These are phyloP conservation scores for Colletotrichum sidae DNA, from an alignment of 2,329 filamentous ascomycete species.

Conservation along the genomic window DNA sequence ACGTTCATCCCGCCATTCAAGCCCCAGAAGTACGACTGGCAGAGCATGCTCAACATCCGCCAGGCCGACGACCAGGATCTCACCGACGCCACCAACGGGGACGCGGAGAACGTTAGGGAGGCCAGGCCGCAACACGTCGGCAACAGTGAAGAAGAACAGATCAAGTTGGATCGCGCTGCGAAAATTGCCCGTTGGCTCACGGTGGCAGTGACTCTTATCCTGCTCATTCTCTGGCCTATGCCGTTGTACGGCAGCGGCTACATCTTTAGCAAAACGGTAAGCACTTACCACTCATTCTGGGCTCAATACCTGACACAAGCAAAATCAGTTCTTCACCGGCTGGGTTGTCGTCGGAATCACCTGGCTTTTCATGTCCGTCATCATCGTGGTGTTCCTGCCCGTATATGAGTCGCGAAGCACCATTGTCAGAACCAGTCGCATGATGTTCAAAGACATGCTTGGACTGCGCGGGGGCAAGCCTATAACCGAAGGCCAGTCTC, in stretches of 20 bases:
- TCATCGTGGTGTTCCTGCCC: slow-evolving; percentile 37
- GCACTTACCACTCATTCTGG: accelerated
- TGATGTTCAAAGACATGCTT: slow-evolving; percentile 35
- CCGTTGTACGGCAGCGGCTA: slow-evolving; percentile 45
- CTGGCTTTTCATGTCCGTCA: slow-evolving; percentile 69
- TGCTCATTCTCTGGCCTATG: slow-evolving; percentile 46
- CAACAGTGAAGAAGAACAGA: slow-evolving; percentile 48
- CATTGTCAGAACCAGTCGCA: slow-evolving; percentile 24
- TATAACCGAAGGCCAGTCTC: slow-evolving; percentile 16
- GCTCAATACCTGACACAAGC: not conserved
- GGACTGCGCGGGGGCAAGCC: slow-evolving; percentile 11
- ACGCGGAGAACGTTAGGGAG: slow-evolving; percentile 72
- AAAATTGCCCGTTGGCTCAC: slow-evolving; percentile 61
- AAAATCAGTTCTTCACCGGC: slow-evolving; percentile 73
- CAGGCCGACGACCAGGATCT: slow-evolving; percentile 79
- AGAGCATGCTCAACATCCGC: slow-evolving; percentile 79
- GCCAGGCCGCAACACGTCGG: slow-evolving; percentile 44
- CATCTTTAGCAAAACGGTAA: slow-evolving; percentile 42
- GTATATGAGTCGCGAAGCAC: slow-evolving; percentile 36
- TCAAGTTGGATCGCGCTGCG: slow-evolving; percentile 60
- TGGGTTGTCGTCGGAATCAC: slow-evolving; percentile 79
- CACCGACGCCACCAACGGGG: slow-evolving; percentile 69
- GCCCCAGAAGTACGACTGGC: slow-evolving; percentile 80
- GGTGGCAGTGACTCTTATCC: slow-evolving; percentile 68
- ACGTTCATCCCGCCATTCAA: slow-evolving; percentile 60